Percentiles rank a stretch among this genome's conserved stretches.
Conservation (phyloP, 768 basidiomycete species). For the Xerocomellus amylosporus region DNA sequence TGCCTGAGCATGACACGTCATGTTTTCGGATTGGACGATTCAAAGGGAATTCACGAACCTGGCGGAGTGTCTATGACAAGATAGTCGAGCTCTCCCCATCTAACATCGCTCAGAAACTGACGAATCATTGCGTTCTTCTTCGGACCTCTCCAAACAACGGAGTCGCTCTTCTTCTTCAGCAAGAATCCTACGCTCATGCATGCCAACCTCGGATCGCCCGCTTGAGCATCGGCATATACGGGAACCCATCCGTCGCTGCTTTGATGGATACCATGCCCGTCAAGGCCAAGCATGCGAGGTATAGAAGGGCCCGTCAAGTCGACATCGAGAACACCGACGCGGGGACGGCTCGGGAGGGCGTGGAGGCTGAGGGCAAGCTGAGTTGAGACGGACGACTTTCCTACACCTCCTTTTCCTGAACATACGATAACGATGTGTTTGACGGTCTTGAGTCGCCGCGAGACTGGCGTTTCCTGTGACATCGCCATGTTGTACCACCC, state of each 20-base stretch:
- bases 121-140: slow-evolving; percentile 99
- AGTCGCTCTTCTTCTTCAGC: slow-evolving; percentile 84
- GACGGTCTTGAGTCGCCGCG: slow-evolving; percentile 67
- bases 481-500: slow-evolving; percentile 8
- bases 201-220: slow-evolving; percentile 61
- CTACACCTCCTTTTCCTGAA: slow-evolving; percentile 97
- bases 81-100: slow-evolving; percentile 93
- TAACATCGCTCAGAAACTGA: slow-evolving; percentile 91
- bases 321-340: slow-evolving; percentile 88
- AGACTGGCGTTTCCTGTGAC: slow-evolving; percentile 55
- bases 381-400: slow-evolving; percentile 93
- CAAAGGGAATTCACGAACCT: slow-evolving; percentile 49
- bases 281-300: slow-evolving; percentile 91
- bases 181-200: slow-evolving; percentile 99
- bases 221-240: slow-evolving; percentile 75
- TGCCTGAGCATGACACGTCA: slow-evolving; percentile 53
- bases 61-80: slow-evolving; percentile 95
- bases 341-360: slow-evolving; percentile 58
- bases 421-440: slow-evolving; percentile 89
- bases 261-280: slow-evolving; percentile 85
- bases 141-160: slow-evolving; percentile 97
- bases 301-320: slow-evolving; percentile 95
- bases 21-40: slow-evolving; percentile 2
- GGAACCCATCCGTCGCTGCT: slow-evolving; percentile 98
- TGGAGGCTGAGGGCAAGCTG: slow-evolving; percentile 90